Evolutionary conservation across 257 asterid species (phyloP).

Genomic region (Solanum dulcamara): DNA sequence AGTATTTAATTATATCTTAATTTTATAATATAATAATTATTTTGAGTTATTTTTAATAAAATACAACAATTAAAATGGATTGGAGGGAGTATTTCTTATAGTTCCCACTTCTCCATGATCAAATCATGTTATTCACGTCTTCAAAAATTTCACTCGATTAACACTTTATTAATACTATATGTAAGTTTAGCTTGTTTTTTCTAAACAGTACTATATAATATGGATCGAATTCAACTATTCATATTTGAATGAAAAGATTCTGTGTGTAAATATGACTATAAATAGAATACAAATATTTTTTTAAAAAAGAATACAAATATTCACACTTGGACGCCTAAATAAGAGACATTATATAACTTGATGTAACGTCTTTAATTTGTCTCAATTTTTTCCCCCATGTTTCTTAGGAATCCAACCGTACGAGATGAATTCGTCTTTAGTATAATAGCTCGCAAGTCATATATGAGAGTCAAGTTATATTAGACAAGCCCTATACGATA

Average conservation of each 20-base stretch:
- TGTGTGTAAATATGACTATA: neutral
- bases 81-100: neutral
- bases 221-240: neutral
- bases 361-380: neutral
- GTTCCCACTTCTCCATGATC: neutral
- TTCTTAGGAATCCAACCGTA: fast-evolving
- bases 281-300: neutral
- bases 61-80: neutral
- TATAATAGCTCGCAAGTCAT: neutral
- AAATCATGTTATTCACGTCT: neutral
- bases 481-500: no score
- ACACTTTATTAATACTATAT: neutral
- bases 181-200: neutral
- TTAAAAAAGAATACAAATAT: no score
- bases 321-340: neutral
- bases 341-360: neutral
- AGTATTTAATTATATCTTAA: no score
- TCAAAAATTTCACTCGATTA: neutral
- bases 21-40: no score
- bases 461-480: neutral
- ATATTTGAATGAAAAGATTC: neutral
- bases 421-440: fast-evolving
- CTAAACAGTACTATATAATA: no score
- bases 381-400: neutral
- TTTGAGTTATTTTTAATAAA: no score